Base-by-base conservation (phyloP, 495 filamentous ascomycete genomes). In the Margaritispora aquatica region DNA sequence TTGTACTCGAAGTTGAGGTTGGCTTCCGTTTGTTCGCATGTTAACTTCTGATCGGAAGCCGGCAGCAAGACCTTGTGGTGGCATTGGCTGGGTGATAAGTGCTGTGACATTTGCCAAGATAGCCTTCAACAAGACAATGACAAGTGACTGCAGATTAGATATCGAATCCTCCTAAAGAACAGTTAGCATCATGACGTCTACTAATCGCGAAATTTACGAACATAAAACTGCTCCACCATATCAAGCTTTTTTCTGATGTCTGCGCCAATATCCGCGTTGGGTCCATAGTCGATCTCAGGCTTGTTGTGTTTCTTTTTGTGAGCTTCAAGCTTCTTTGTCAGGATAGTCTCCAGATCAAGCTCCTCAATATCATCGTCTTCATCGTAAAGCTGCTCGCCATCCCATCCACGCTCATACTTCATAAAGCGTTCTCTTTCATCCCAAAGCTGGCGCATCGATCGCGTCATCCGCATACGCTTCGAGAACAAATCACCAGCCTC, bases 401-500 rank as follows among this genome's bases (percentile, higher is more conserved):
- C 83, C 90, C 90, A 97, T 2, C 93, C 93, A 38, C 94, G 80
- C 61, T 97, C 92, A 60, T 88, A 93, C 67, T 88, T 91, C 73
- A 96, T 87, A 61, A 92, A 97, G 44, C 79, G 81, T 67, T 96
- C 91, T 38, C 93, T 80, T 70, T 96, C 93, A 63, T 95, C 85
- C 94, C 94, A 98, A 31, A 98, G 75, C 71, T 98, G 95, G 51
- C 86, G 83, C 77, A 94, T 94, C 1, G 90, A 89, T 54, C 95
- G 76, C 0, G 90, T 93, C 80, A 92, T 96, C 60, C 92, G 80
- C 65, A 96, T 92, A 53, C 95, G 80, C 44, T 80, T 87, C 2
- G 91, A 88, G 68, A 98, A 98, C 1, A 98, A 76, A 61, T 89
- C 87, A 7, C 94, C 94, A n/a, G 95, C 94, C 70, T 98, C 94